Conservation (phyloP, 306 rosid species). For the Cucumis melo region DNA sequence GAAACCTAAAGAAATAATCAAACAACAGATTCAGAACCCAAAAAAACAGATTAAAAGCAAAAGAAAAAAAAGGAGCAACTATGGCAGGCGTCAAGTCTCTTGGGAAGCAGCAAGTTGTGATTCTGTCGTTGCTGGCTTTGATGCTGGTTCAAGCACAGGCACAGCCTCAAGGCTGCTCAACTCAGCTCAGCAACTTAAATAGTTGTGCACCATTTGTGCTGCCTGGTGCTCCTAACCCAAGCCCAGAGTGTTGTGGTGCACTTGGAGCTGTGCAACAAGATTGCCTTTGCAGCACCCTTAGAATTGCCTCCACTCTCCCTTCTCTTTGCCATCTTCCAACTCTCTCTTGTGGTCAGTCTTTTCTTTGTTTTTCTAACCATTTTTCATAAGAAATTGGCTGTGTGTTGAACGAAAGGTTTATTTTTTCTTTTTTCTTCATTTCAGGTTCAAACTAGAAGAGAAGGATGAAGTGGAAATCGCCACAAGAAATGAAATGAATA, state of each 20-base stretch:
- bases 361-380: not conserved
- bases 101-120: not conserved
- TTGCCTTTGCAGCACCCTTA: slow-evolving; percentile 53
- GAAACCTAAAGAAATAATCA: not conserved
- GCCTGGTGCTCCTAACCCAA: slow-evolving; percentile 43
- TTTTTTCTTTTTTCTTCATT: not conserved
- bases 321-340: slow-evolving; percentile 36
- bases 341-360: slow-evolving; percentile 25
- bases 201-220: slow-evolving; percentile 46
- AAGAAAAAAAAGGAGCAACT: not conserved
- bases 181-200: slow-evolving; percentile 29
- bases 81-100: not conserved
- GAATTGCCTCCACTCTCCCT: slow-evolving; percentile 43
- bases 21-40: not conserved
- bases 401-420: not conserved
- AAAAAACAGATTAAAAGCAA: not conserved
- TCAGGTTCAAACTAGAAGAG: slow-evolving; percentile 14
- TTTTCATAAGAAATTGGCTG: not conserved
- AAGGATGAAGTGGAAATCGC: not conserved
- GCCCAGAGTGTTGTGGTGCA: slow-evolving; percentile 36
- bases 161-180: slow-evolving; percentile 31
- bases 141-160: slow-evolving; percentile 20
- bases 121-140: not conserved
- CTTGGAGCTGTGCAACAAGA: slow-evolving; percentile 25
- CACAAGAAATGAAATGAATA: not conserved